Evolutionary conservation across 1,284 basidiomycete genomes (phyloP), one percentile per base, ranked within the genome.

Genomic region (Rhodofomes roseus): DNA sequence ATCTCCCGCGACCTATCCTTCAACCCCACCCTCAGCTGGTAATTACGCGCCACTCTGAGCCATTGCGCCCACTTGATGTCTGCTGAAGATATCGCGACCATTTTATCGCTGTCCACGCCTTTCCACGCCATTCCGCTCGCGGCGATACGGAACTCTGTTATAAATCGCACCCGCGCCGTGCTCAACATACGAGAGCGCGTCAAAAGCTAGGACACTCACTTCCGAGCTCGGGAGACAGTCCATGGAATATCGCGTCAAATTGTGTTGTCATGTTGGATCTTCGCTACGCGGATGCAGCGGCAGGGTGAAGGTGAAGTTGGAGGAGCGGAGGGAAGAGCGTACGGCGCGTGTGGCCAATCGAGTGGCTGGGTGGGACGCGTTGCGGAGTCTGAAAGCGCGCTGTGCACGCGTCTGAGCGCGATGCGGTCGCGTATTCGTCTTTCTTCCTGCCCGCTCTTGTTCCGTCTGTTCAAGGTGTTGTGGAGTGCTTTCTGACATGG

Each of bases 41-140:
- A 98, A 66, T 90, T 87, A 48, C 97, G 84, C 31, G 95, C 96
- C 37, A 97, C 96, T 55, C 95, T 85, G 46, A 93, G 79, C 96
- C 96, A 98, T 63, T 90, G 87, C 0, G 87, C 90, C 82, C 89
- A 92, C 74, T 93, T 93, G 63, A 98, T 90, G 64, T 95, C 90
- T 18, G 75, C 76, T 0, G 86, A 83, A 14, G 84, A 78, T 61
- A 96, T 83, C 3, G 91, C 89, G 11, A 82, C 81, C 51, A 88
- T 82, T 2, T 77, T 74, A 50, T 89, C 88, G 16, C 79, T 80
- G 22, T 90, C 85, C 53, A 86, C 83, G 54, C 85, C 87, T 68
- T 90, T 96, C 96, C 96, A 98, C 6, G 93, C 95, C 76, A 98
- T 89, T 55, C 95, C 96, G 66, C 88, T 92, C 27, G 82, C 71